A percentile compares a stretch with the other conserved stretches of the same genome.
These are phyloP conservation scores for Dothistroma septosporum DNA, from an alignment of 2,329 filamentous ascomycete species.

Conservation along the genomic window DNA sequence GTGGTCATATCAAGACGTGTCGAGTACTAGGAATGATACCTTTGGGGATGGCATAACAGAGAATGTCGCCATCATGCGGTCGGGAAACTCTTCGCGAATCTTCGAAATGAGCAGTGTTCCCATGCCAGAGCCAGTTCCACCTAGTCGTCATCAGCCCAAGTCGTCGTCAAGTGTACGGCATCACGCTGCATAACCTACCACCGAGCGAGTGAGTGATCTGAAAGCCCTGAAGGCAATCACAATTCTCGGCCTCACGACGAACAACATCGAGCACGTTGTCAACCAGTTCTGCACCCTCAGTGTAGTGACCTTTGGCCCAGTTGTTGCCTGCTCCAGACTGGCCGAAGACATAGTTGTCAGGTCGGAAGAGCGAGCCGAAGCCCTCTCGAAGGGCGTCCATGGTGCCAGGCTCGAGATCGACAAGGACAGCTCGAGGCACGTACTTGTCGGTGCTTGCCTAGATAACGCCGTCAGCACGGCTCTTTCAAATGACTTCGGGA, in stretches of 20 bases:
- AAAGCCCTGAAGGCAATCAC: constrained; percentile 99
- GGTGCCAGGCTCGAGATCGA: constrained; percentile 98
- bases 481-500: background rate
- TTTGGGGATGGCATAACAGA: constrained; percentile 95
- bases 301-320: constrained; percentile 99
- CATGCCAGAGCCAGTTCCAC: constrained; percentile 99
- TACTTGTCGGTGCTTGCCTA: constrained; percentile 97
- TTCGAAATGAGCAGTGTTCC: constrained; percentile 99
- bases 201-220: constrained; percentile 99
- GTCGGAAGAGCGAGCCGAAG: constrained; percentile 98
- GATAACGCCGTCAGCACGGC: background rate
- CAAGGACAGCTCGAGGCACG: constrained; percentile 96
- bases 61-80: constrained; percentile 99
- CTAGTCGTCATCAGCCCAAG: background rate
- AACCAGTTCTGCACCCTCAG: constrained; percentile 97
- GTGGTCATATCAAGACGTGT: background rate
- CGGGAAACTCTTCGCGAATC: constrained; percentile 99
- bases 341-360: constrained; percentile 99
- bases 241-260: constrained; percentile 96
- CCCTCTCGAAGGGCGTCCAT: constrained; percentile 99
- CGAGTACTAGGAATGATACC: background rate
- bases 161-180: background rate
- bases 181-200: constrained; percentile 49
- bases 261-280: constrained; percentile 98
- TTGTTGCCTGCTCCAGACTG: constrained; percentile 99